Base-by-base conservation (phyloP, 2,329 filamentous ascomycete species). In the Beauveria scarabaeidicola region DNA sequence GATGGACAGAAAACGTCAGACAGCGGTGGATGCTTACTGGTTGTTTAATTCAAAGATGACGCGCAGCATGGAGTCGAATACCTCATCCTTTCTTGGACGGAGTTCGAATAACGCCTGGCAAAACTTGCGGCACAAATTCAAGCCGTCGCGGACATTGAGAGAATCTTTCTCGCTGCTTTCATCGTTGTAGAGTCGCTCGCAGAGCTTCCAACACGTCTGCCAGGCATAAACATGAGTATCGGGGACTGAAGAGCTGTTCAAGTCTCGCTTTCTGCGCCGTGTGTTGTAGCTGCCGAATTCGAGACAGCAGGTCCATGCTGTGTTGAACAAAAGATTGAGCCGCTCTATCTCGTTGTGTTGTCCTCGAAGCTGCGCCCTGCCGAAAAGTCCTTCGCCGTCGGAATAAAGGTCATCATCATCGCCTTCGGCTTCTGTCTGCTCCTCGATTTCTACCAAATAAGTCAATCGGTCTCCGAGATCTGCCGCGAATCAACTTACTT, bases 31-130 rank as follows among this genome's bases (percentile, higher is more conserved):
- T 9, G 70, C 81, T 70, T 68, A 85, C 82, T 97, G 92, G 67
- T 96, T 97, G 74, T 95, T 96, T 25, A 97, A 79, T 74, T 97
- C 93, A 69, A 96, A 96, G 74, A 90, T 96, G 64, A 97, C 92
- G 52, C 93, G 82, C 51, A 97, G 75, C 15, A 97, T 87, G 0
- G 92, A 96, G 71, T 97, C 93, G 0, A 88, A 83, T 1, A 84
- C 76, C 67, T 94, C 90, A 63, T 96, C 88, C 55, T 87, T 85
- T 64, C 86, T 86, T 61, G 88, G 82, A 43, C 92, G 82, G 19
- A 93, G 86, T 68, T 97, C 92, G 67, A 97, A 97, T 11, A 97
- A 77, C 0, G 91, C 84, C 73, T 96, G 91, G 67, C 91, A 96
- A 69, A 97, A 96, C 64, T 96, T 90, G 23, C 91, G 86, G 70